Evolutionary conservation across 192 early-diverging fungal genomes (phyloP).

Genomic region (Coemansia sp.): DNA sequence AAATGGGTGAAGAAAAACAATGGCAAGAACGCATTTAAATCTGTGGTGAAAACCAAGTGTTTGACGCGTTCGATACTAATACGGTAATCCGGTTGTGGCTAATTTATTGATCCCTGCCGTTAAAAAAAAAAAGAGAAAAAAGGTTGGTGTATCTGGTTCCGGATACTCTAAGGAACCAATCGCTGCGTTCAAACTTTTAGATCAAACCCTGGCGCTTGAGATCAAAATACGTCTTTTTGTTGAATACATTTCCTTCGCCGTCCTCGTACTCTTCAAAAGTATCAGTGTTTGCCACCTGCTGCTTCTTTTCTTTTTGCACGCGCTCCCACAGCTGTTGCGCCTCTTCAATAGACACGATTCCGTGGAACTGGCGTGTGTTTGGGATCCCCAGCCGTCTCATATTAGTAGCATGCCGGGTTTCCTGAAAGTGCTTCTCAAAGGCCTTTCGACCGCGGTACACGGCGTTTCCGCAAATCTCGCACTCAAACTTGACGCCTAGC

Average conservation of each 20-base stretch:
- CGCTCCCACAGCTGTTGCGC: constrained; percentile 84
- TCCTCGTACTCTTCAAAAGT: constrained; percentile 91
- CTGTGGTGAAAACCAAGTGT: not conserved
- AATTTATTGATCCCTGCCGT: not conserved
- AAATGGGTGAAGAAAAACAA: not conserved
- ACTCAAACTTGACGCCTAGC: constrained; percentile 88
- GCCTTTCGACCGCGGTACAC: constrained; percentile 96
- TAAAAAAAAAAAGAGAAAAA: not conserved
- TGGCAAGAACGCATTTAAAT: not conserved
- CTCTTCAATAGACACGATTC: constrained; percentile 88
- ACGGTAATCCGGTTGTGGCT: not conserved
- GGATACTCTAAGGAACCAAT: not conserved
- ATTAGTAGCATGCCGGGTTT: constrained; percentile 92
- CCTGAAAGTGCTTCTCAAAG: constrained; percentile 94
- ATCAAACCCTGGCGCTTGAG: constrained; percentile 81
- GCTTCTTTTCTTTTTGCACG: constrained; percentile 68
- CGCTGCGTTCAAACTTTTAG: constrained; percentile 29
- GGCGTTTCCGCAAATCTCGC: constrained; percentile 95
- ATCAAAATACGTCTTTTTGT: constrained; percentile 84
- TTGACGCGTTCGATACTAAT: too few relatives aligned
- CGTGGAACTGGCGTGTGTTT: constrained; percentile 84
- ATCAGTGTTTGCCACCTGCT: constrained; percentile 71
- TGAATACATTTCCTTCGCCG: constrained; percentile 63
- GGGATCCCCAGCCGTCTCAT: constrained; percentile 92
- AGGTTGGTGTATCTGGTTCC: not conserved